phyloP scores from a whole-genome alignment of 495 filamentous ascomycete genomes.

The Collariella sp. region DNA sequence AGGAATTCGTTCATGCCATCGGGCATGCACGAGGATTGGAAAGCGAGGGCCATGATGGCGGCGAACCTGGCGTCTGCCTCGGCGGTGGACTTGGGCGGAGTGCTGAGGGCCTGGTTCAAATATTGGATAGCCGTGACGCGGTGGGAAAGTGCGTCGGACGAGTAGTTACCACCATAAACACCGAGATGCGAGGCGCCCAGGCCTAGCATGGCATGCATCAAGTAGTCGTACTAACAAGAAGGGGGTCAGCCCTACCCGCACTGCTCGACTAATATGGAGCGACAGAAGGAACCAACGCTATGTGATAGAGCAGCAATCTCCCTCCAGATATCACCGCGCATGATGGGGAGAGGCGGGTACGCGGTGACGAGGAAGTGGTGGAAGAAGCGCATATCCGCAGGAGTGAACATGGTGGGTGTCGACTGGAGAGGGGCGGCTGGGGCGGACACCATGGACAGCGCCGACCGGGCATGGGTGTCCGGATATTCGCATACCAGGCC shows the following conservation, averaged over 20 bases:
- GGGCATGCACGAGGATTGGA: slow-evolving; percentile 45
- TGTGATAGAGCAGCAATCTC: slow-evolving; percentile 41
- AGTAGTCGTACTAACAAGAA: slow-evolving; percentile 26
- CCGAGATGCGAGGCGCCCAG: slow-evolving; percentile 42
- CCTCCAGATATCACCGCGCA: slow-evolving; percentile 42
- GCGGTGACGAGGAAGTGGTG: slow-evolving; percentile 48
- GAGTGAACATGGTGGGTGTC: slow-evolving; percentile 28
- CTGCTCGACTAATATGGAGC: background rate
- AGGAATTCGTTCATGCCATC: slow-evolving; percentile 50
- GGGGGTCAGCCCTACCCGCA: background rate
- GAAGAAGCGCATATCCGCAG: slow-evolving; percentile 46
- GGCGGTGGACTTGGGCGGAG: slow-evolving; percentile 22
- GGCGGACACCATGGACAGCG: slow-evolving; percentile 21
- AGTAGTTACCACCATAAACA: slow-evolving; percentile 21
- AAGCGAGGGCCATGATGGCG: slow-evolving; percentile 42
- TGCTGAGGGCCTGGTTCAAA: slow-evolving; percentile 33
- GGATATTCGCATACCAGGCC: slow-evolving; percentile 47
- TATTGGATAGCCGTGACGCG: slow-evolving; percentile 42
- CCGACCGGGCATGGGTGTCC: slow-evolving; percentile 6
- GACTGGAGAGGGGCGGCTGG: slow-evolving; percentile 8
- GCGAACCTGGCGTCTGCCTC: slow-evolving; percentile 43
- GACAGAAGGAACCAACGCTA: slow-evolving; percentile 28
- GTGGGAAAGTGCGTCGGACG: slow-evolving; percentile 32
- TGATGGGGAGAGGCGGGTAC: slow-evolving; percentile 47
- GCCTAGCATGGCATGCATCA: slow-evolving; percentile 45